Base-by-base conservation (phyloP, 371 early-diverging fungal genomes). In the Chytridium lagenaria region DNA sequence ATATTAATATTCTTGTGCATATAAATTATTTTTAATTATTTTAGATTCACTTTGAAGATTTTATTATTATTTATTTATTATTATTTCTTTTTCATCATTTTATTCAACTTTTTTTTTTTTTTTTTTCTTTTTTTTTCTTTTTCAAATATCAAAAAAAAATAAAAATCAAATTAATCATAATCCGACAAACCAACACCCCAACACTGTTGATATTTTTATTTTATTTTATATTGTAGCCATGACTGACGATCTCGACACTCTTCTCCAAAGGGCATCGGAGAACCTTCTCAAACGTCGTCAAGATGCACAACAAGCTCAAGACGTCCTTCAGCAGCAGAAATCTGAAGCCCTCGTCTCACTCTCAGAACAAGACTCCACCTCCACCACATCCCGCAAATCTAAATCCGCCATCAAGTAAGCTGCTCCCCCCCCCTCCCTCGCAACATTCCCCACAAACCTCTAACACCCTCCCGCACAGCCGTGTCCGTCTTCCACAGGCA, bases 241-340 rank as follows among this genome's bases (percentile, higher is more conserved):
- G n/a, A 52, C 26, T 52, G 5, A 12, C 5, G 73, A 72, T 34
- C 63, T 73, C 34, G 73, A 73, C 36, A 38, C 33, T 22, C 63
- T 73, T 3, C 69, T 73, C 26, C 15, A 26, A n/a, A 67, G 68
- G 51, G 68, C 73, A 16, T 40, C 69, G 5, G 55, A 22, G 23
- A 68, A 49, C 36, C 57, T 73, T 10, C 61, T 34, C 61, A 28
- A 10, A 34, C 16, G 26, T 5, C 19, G 30, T 16, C 55, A 55
- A 26, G 16, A 55, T 7, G 26, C 16, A 10, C 23, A 15, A 26
- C 7, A 55, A 28, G 55, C 10, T 55, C 16, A 7, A 10, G 26
- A 55, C 55, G 55, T 10, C 55, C 16, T n/a, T n/a, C n/a, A n/a
- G n/a, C n/a, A n/a, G n/a, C n/a, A n/a, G n/a, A n/a, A n/a, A n/a